Evolutionary conservation across 2,329 filamentous ascomycete species (phyloP), one percentile per base, ranked within the genome.

Genomic region (Ophioceras dolichostomum): DNA sequence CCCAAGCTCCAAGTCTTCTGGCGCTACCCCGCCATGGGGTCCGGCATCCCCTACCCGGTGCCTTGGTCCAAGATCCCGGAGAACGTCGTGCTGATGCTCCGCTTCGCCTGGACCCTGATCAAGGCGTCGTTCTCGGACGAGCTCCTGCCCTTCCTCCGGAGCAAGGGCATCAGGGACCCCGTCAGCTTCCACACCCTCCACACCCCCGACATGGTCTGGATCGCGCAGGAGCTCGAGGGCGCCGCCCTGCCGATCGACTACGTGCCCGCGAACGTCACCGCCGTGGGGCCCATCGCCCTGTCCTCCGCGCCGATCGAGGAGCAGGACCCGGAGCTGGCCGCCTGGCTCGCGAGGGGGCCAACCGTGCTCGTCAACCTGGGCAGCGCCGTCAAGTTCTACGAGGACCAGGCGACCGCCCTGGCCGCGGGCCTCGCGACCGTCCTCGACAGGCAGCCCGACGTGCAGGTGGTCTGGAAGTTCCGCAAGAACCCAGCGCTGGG

Each of bases 391-490:
- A 34, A 17, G 19, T 51, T 48, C 30, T 40, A 40, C 20, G 40
- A 50, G 36, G 29, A 41, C 2, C 41, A 45, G 12, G 54, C 53
- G 10, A 27, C 13, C 4, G 38, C 29, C 9, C 57, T 60, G 56
- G 45, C 45, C 0, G 27, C 35, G 3, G 52, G 49, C 2, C 26
- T 58, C 8, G 29, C 32, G 10, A n/a, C 36, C 19, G 29, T 50
- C 7, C 37, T 56, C 10, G n/a, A 43, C 5, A 39, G 38, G 27
- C 36, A 38, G 27, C 45, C 45, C 3, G 32, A 49, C 2, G 33
- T 49, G 2, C 55, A 58, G 40, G 42, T 59, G 3, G 39, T 60
- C n/a, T 60, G 57, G 57, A 60, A 53, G 27, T 40, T 54, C 5
- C 34, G 39, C 5, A 50, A 48, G 14, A 5, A 9, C 10, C 10